Evolutionary conservation across 1,284 basidiomycete species (phyloP).

Genomic region (Rhodotorula sp.): DNA sequence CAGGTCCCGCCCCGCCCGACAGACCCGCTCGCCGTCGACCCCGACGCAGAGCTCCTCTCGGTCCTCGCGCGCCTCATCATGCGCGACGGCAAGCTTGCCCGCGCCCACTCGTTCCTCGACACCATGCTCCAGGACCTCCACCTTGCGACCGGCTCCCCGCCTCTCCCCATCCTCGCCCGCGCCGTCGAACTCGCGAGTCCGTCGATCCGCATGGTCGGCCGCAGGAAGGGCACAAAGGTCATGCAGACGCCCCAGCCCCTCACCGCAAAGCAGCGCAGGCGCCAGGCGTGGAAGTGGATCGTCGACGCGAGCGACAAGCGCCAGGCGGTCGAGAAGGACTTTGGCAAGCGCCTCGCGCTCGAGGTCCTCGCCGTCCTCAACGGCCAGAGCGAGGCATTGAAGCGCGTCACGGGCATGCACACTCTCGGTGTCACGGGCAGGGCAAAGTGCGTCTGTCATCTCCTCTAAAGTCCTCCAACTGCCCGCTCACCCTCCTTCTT

Average conservation of each 20-base stretch:
- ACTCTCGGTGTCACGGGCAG: constrained; percentile 25
- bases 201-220: constrained; percentile 49
- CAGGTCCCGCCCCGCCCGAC: not conserved
- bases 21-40: constrained; percentile 21
- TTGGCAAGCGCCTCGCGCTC: constrained; percentile 50
- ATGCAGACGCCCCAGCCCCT: constrained; percentile 52
- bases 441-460: constrained; percentile 18
- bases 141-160: constrained; percentile 48
- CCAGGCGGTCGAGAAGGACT: constrained; percentile 45
- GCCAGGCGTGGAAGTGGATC: constrained; percentile 53
- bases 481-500: not conserved
- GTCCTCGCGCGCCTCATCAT: constrained; percentile 51
- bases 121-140: constrained; percentile 48
- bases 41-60: constrained; percentile 49
- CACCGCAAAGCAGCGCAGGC: constrained; percentile 47
- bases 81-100: constrained; percentile 53
- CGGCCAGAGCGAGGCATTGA: constrained; percentile 50
- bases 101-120: constrained; percentile 48
- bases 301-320: constrained; percentile 53
- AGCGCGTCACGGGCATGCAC: constrained; percentile 48
- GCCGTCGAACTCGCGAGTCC: constrained; percentile 50
- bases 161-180: constrained; percentile 49
- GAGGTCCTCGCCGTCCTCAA: constrained; percentile 53
- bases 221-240: constrained; percentile 50
- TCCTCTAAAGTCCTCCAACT: not conserved